These are phyloP conservation scores for Drechmeria coniospora DNA, from an alignment of 2,329 filamentous ascomycete genomes.

Conservation along the genomic window DNA sequence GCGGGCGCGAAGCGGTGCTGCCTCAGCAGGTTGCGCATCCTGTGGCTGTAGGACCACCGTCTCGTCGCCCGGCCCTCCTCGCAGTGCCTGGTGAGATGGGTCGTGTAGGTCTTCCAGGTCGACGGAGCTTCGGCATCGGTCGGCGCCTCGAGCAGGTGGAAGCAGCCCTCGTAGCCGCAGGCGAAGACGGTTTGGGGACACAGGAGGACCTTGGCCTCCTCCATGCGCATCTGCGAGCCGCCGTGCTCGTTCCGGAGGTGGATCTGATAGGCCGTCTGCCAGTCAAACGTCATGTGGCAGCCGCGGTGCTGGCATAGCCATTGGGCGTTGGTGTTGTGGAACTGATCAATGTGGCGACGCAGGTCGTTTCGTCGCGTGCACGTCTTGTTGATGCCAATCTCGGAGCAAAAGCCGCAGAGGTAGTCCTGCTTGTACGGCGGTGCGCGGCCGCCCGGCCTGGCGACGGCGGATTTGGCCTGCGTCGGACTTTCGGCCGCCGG, in stretches of 20 bases:
- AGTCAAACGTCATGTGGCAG: constrained; percentile 30
- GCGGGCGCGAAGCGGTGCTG: constrained; percentile 21
- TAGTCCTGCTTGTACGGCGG: constrained; percentile 10
- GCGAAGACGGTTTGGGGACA: constrained; percentile 32
- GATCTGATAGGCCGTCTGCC: constrained; percentile 30
- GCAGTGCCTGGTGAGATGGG: constrained; percentile 31
- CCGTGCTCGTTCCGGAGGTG: constrained; percentile 29
- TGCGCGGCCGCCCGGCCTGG: background rate
- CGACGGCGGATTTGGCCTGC: background rate
- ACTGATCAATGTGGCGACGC: constrained; percentile 32
- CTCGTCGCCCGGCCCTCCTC: constrained; percentile 24
- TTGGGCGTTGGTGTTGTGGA: constrained; percentile 30
- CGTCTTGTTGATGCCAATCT: constrained; percentile 23
- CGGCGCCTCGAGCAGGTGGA: constrained; percentile 26
- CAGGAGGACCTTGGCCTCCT: constrained; percentile 25
- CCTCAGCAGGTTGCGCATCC: constrained; percentile 28
- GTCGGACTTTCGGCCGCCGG: background rate
- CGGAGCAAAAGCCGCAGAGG: constrained; percentile 18
- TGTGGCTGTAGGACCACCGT: constrained; percentile 27
- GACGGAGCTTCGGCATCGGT: constrained; percentile 22
- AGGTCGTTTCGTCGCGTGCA: constrained; percentile 32
- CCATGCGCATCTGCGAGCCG: constrained; percentile 23
- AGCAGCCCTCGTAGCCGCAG: constrained; percentile 30
- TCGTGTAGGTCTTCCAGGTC: constrained; percentile 28
- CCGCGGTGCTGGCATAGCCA: constrained; percentile 29